Evolutionary conservation across 495 filamentous ascomycete genomes (phyloP), one percentile per base, ranked within the genome.

Genomic region (Xylaria nigripes): DNA sequence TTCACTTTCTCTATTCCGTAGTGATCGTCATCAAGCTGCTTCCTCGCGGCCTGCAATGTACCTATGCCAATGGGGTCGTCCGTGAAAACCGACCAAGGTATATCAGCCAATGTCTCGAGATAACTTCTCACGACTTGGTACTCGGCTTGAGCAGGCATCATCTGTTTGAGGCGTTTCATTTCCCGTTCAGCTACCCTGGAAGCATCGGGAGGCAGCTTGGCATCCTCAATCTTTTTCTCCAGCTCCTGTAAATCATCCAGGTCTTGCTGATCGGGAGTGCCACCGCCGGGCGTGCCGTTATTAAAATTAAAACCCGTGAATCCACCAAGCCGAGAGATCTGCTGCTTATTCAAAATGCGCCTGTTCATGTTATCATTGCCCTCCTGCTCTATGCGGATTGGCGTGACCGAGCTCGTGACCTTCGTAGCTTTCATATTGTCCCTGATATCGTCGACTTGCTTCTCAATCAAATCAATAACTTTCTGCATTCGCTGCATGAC

Each of bases 1-100:
- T 99, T 99, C 61, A 97, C 93, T 70, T 93, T 93, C 59, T 97
- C 88, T 19, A 99, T 74, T 3, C 94, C 94, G 58, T 97, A 97
- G 65, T 99, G 94, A 67, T 97, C 94, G 49, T 94, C 84, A 63
- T 99, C 88, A 23, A 99, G 76, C 67, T 97, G 92, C 72, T 93
- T 86, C 40, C 91, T 79, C 29, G 94, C 94, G 56, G 75, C 76
- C 49, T 77, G 73, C 53, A 99, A 68, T 1, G 90, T 96, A 16
- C 87, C 84, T 3, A 77, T 77, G n/a, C 89, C 89, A 16, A 99
- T 81, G 54, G 87, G 82, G 63, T 96, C 93, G 54, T 91, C 85
- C 0, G 93, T 97, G 29, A 80, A 78, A 44, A 85, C 82, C 3
- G 83, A 83, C 94, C 94, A 99, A 0, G 94, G 94, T 30, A 99